Evolutionary conservation across 768 basidiomycete genomes (phyloP).

Genomic region (Suillus luteus): DNA sequence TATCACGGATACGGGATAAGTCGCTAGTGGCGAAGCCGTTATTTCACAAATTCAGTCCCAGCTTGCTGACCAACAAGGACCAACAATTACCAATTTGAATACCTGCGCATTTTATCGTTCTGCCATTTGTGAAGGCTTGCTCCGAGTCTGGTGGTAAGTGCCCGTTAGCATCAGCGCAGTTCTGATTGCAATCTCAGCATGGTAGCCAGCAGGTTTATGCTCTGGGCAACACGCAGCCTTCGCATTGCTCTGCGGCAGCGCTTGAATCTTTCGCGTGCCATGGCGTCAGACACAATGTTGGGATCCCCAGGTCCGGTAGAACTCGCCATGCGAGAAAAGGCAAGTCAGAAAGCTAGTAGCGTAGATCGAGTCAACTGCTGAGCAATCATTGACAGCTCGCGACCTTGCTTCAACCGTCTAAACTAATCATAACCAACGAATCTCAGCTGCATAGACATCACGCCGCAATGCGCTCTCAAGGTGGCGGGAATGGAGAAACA

Average conservation of each 20-base stretch:
- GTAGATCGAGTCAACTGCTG: constrained; percentile 23
- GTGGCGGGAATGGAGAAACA: constrained; percentile 73
- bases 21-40: background rate
- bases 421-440: constrained; percentile 73
- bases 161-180: constrained; percentile 10
- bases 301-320: constrained; percentile 52
- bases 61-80: constrained; percentile 1
- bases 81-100: background rate
- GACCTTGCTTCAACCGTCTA: constrained; percentile 57
- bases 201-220: constrained; percentile 25
- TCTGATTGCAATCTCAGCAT: constrained; percentile 9
- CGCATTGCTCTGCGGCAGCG: constrained; percentile 22
- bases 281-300: constrained; percentile 27
- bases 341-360: constrained; percentile 30
- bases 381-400: constrained; percentile 51
- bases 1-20: background rate
- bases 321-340: constrained; percentile 62
- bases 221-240: constrained; percentile 24
- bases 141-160: constrained; percentile 9
- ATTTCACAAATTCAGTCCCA: background rate
- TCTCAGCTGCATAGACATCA: constrained; percentile 88
- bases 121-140: constrained; percentile 5
- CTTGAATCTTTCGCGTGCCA: constrained; percentile 22
- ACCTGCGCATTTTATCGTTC: background rate
- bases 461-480: constrained; percentile 72